Percentiles rank a stretch among this genome's conserved stretches.
Evolutionary conservation across 2,329 filamentous ascomycete species (phyloP).

Genomic region (Hyphodiscus sp.): DNA sequence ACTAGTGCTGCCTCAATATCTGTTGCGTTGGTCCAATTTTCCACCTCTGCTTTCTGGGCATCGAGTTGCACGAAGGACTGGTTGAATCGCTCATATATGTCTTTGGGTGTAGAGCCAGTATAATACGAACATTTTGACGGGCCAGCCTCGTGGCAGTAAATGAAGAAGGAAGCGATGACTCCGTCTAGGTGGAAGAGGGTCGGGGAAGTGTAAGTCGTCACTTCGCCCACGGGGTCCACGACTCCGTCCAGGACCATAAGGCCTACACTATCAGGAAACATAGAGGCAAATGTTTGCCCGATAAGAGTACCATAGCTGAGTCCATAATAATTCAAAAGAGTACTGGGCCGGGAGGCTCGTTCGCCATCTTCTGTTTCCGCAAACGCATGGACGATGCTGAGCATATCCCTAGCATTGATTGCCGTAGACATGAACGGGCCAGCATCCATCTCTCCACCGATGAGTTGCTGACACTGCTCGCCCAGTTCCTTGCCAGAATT

Average conservation of each 20-base stretch:
- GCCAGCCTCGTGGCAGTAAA: constrained; percentile 30
- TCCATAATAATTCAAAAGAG: constrained; percentile 40
- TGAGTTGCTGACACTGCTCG: constrained; percentile 13
- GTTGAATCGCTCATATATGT: constrained; percentile 19
- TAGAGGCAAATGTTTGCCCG: constrained; percentile 37
- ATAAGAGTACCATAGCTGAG: constrained; percentile 42
- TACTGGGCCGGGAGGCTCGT: constrained; percentile 3
- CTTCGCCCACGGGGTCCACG: constrained; percentile 19
- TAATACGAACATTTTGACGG: constrained; percentile 18
- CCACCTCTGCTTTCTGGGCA: constrained; percentile 8
- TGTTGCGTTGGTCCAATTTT: constrained; percentile 17
- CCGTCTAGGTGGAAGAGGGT: constrained; percentile 17
- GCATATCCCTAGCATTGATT: constrained; percentile 28
- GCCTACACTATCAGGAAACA: constrained; percentile 37
- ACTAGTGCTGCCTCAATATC: background rate
- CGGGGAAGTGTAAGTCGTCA: constrained; percentile 36
- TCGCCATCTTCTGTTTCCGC: constrained; percentile 13
- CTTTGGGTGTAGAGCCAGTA: constrained; percentile 14
- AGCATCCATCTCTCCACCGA: constrained; percentile 37
- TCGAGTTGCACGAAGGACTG: constrained; percentile 10
- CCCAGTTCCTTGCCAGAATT: background rate
- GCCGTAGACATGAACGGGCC: constrained; percentile 26
- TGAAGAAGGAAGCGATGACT: constrained; percentile 20
- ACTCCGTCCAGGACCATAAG: constrained; percentile 31
- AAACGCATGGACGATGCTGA: constrained; percentile 27